These are phyloP conservation scores for Waltergamsia citrina DNA, from an alignment of 2,329 filamentous ascomycete genomes.

Conservation along the genomic window DNA sequence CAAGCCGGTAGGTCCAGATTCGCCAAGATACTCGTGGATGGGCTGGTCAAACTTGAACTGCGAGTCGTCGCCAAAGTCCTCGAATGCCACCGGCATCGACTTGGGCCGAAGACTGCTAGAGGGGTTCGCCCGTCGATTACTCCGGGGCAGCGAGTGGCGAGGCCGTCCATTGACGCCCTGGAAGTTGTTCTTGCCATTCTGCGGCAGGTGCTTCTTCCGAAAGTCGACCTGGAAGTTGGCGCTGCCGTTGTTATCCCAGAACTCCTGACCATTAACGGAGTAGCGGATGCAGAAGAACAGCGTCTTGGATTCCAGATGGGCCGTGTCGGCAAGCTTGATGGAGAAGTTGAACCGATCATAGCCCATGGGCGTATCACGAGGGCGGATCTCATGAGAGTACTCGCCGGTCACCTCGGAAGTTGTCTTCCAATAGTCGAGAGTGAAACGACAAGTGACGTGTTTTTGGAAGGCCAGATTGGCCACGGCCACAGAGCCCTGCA, in stretches of 20 bases:
- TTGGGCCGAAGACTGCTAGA: slow-evolving; percentile 35
- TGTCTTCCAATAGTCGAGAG: slow-evolving; percentile 97
- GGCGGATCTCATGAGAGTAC: slow-evolving; percentile 69
- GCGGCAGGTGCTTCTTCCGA: slow-evolving; percentile 61
- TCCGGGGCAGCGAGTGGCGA: slow-evolving; percentile 52
- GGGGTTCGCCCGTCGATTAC: slow-evolving; percentile 43
- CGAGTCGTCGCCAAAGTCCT: slow-evolving; percentile 58
- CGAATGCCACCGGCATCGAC: slow-evolving; percentile 49
- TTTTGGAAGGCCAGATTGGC: slow-evolving; percentile 89
- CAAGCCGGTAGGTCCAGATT: slow-evolving; percentile 44
- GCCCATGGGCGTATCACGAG: slow-evolving; percentile 53
- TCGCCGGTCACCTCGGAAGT: slow-evolving; percentile 91
- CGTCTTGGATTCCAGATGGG: slow-evolving; percentile 86
- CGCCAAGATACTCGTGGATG: slow-evolving; percentile 55
- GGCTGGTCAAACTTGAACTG: slow-evolving; percentile 47
- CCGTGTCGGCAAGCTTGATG: slow-evolving; percentile 85
- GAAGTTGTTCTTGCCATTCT: slow-evolving; percentile 45
- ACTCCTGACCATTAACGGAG: slow-evolving; percentile 71
- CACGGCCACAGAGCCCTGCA: slow-evolving; percentile 77
- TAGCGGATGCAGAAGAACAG: slow-evolving; percentile 90
- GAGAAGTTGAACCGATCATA: slow-evolving; percentile 89
- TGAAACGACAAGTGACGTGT: slow-evolving; percentile 83
- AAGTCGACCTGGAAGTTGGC: slow-evolving; percentile 95
- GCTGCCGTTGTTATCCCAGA: slow-evolving; percentile 87
- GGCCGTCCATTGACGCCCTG: slow-evolving; percentile 41